Evolutionary conservation across 2,329 filamentous ascomycete genomes (phyloP).

Genomic region (Sclerotinia spermophila): DNA sequence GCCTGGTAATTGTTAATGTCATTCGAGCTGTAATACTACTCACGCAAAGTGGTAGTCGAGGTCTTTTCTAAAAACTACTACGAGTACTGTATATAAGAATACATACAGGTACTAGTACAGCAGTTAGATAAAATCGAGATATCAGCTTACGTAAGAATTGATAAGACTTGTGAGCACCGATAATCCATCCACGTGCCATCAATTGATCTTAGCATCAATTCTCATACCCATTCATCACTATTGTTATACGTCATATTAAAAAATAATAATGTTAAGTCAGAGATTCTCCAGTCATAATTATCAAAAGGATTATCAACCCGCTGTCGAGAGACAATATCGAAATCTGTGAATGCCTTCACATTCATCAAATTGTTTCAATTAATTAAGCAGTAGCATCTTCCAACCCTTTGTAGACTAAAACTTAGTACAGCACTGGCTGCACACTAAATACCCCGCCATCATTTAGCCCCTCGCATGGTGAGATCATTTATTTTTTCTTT

Average conservation of each 20-base stretch:
- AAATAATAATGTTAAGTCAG: no score
- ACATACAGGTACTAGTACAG: no score
- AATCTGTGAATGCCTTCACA: background rate
- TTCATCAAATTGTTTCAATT: background rate
- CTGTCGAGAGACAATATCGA: background rate
- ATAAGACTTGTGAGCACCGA: no score
- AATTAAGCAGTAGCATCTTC: background rate
- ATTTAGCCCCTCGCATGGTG: background rate
- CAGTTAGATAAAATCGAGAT: no score
- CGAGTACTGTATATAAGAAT: no score
- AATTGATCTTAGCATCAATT: no score
- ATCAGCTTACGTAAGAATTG: background rate
- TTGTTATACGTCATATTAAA: background rate
- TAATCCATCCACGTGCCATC: background rate
- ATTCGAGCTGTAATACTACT: background rate
- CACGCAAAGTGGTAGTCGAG: background rate
- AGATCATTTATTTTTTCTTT: background rate
- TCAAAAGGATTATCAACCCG: background rate
- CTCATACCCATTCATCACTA: background rate
- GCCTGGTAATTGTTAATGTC: no score
- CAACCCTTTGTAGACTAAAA: background rate
- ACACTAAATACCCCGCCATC: background rate
- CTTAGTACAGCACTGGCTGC: background rate
- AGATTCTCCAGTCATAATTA: constrained; percentile 1
- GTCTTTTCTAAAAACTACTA: background rate